phyloP scores from a whole-genome alignment of 148 eudicot genomes.

The Rhododendron vialii region DNA sequence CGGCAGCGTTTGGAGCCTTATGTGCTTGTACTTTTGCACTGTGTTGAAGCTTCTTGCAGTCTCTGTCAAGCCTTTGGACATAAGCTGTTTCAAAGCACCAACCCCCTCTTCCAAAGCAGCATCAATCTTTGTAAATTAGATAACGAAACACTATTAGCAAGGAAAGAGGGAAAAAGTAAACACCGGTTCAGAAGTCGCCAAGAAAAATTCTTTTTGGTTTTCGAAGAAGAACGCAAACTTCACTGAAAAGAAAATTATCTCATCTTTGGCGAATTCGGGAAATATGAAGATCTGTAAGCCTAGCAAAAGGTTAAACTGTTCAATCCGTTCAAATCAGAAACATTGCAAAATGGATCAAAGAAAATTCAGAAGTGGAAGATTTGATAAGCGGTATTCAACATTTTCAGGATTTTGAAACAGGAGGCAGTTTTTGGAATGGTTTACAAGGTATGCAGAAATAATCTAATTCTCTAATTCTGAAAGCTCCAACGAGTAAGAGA shows the following conservation, averaged over 20 bases:
- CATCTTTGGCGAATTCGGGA: neutral
- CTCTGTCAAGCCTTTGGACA: slow-evolving; percentile 56
- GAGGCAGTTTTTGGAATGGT: neutral
- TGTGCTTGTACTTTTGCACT: slow-evolving; percentile 89
- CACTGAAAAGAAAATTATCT: neutral
- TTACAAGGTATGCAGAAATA: neutral
- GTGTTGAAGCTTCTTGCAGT: slow-evolving; percentile 69
- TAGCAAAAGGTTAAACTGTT: neutral
- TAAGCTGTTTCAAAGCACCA: slow-evolving; percentile 45
- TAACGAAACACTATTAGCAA: neutral
- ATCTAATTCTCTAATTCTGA: neutral
- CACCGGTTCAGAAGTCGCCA: neutral
- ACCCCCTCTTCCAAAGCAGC: slow-evolving; percentile 74
- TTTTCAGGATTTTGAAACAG: neutral
- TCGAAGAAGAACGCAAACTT: neutral
- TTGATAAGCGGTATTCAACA: neutral
- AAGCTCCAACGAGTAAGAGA: neutral
- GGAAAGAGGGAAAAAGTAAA: neutral
- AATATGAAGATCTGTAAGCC: neutral
- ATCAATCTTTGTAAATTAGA: slow-evolving; percentile 45
- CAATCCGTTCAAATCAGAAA: neutral
- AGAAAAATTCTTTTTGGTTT: neutral
- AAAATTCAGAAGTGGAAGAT: neutral
- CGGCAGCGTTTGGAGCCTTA: slow-evolving; percentile 39
- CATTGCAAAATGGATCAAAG: neutral